Base-by-base conservation (phyloP, 2,329 filamentous ascomycete genomes). In the Pestalotiopsis fici region DNA sequence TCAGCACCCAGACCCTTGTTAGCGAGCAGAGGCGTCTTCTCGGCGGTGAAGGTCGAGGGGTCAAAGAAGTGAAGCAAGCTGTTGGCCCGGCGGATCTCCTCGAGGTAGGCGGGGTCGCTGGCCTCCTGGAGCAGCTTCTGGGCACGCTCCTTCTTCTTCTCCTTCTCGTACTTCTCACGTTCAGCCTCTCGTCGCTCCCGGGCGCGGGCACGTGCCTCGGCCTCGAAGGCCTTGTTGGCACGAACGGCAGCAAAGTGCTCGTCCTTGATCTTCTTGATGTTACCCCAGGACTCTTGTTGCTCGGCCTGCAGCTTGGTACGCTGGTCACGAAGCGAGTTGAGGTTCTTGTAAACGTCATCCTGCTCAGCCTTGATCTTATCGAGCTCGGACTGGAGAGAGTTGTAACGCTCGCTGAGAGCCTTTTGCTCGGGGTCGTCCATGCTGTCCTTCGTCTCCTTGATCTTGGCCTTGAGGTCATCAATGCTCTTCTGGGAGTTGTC, bases 391-490 rank as follows among this genome's bases (percentile, higher is more conserved):
- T 96, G 93, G 77, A 98, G 90, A 80, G 89, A 88, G 77, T 88
- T 90, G 85, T 97, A 98, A 78, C 92, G 89, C 71, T 98, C 94
- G 76, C 90, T 94, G 68, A 98, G 85, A 5, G 93, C 93, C 84
- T 94, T 95, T 73, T 92, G 89, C 82, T 97, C 95, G 23, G 96
- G 94, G 81, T 97, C 94, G 75, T 98, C 95, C 78, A 98, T 87
- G 71, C 87, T 87, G 82, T 97, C 96, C 83, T 93, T 93, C 78
- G 97, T 90, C 75, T 94, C 91, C 78, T 95, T 91, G 76, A 98
- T 94, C 83, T 97, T 93, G 71, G 90, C 87, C 84, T 94, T 95
- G 73, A 97, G 84, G 65, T 95, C 91, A 76, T 96, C 93, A 74
- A 99, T 98, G 72, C 88, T 88, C 87, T 97, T 97, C 83, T 98